These are phyloP conservation scores for Avicennia marina DNA, from an alignment of 257 asterid genomes.

Conservation along the genomic window DNA sequence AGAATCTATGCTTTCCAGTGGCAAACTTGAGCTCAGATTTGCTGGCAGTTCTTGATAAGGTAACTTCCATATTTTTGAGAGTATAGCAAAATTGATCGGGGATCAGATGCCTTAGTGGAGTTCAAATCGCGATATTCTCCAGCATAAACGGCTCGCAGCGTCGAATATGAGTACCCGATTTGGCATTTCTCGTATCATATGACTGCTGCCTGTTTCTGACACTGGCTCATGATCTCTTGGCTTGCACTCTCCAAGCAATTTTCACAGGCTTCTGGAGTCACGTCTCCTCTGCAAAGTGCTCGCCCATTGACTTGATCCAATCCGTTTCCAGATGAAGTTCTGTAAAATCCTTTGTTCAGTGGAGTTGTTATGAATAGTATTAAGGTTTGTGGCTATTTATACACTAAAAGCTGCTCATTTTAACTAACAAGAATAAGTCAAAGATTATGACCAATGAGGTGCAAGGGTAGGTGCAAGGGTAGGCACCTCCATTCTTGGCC, in stretches of 20 bases:
- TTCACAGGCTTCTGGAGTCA: neutral
- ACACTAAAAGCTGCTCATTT: no score
- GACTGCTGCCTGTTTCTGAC: neutral
- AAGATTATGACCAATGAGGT: no score
- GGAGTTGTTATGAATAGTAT: no score
- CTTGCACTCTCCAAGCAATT: neutral
- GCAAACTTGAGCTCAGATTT: neutral
- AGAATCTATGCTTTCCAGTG: neutral
- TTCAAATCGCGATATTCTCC: neutral
- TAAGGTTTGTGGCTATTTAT: no score
- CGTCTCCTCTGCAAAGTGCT: no score
- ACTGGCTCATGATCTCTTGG: neutral
- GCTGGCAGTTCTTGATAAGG: neutral
- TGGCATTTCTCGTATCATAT: constrained; percentile 10
- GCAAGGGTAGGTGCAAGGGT: no score
- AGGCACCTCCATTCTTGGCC: no score
- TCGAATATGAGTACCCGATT: constrained; percentile 5
- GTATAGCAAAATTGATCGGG: neutral
- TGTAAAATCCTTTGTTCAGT: no score
- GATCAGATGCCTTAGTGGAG: neutral
- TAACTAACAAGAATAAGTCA: no score
- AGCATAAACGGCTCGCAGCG: no score
- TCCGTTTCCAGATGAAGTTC: no score
- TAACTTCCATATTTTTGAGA: neutral
- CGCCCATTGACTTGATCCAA: no score